phyloP scores from a whole-genome alignment of 106 monocot genomes.

The Acorus calamus region DNA sequence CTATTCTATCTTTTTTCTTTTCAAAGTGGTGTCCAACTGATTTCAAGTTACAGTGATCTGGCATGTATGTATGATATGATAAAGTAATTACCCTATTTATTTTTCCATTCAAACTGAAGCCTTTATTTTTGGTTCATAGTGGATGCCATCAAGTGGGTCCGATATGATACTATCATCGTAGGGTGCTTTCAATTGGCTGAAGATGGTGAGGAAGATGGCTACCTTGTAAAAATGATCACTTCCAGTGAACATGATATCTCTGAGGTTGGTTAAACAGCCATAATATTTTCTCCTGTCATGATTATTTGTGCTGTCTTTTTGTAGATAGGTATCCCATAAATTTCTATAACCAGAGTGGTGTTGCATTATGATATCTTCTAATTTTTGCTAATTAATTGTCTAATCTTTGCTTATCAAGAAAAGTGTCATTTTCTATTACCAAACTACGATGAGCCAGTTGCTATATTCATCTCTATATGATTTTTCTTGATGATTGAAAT shows the following conservation, averaged over 20 bases:
- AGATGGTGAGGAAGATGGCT: slow-evolving; percentile 60
- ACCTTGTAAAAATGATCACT: slow-evolving; percentile 66
- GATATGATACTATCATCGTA: slow-evolving; percentile 61
- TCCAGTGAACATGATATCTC: slow-evolving; percentile 23
- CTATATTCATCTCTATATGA: neutral
- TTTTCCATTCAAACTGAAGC: neutral
- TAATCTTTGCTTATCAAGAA: no score
- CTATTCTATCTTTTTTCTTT: neutral
- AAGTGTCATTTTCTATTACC: no score
- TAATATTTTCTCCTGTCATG: neutral
- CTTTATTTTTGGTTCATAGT: slow-evolving; percentile 28
- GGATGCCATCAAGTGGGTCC: slow-evolving; percentile 80
- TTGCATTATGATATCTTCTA: slow-evolving; percentile 1
- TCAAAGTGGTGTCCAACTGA: no score
- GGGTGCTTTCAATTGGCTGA: slow-evolving; percentile 61
- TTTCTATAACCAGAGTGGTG: no score
- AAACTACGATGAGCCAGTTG: neutral
- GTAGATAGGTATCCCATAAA: no score
- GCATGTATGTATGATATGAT: no score
- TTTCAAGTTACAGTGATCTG: no score
- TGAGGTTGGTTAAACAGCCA: slow-evolving; percentile 37
- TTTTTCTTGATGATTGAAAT: neutral
- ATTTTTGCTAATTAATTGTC: neutral
- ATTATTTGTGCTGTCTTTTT: neutral
- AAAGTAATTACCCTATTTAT: neutral